Percentiles rank a stretch among this genome's conserved stretches.
Conservation (phyloP, 2,329 filamentous ascomycete species). For the Trichophyton verrucosum region DNA sequence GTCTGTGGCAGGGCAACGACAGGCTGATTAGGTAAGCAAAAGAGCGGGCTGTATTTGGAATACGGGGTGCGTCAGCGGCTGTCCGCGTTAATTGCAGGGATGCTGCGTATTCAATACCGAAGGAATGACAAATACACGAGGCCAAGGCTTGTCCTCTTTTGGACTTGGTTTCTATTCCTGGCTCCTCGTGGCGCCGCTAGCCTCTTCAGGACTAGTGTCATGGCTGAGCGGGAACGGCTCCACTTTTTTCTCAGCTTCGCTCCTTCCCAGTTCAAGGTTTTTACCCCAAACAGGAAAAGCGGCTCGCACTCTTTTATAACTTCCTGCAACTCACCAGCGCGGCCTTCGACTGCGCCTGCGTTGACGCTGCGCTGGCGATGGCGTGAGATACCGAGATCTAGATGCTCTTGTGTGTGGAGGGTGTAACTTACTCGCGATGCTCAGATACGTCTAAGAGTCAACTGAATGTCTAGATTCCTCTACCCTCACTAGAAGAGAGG, state of each 20-base stretch:
- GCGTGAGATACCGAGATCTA: neutral
- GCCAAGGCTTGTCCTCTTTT: neutral
- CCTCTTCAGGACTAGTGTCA: neutral
- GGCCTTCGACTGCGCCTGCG: neutral
- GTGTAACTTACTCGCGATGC: neutral
- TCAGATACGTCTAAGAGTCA: neutral
- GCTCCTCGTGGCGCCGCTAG: conserved; percentile 2
- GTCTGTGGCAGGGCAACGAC: conserved; percentile 1
- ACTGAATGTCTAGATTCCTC: neutral
- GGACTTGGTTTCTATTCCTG: neutral
- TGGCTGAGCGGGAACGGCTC: neutral
- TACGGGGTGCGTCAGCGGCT: neutral
- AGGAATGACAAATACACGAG: neutral
- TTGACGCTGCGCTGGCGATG: neutral
- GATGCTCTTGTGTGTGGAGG: neutral
- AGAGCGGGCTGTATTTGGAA: neutral
- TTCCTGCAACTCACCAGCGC: neutral
- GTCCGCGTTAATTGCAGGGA: neutral
- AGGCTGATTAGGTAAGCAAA: neutral
- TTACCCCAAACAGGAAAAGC: neutral
- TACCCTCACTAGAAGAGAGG: neutral
- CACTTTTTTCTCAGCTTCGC: neutral
- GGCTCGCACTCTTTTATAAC: neutral
- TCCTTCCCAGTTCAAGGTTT: neutral
- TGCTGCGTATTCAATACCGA: neutral